Evolutionary conservation across 768 basidiomycete genomes (phyloP).

Genomic region (Lactifluus piperatus): DNA sequence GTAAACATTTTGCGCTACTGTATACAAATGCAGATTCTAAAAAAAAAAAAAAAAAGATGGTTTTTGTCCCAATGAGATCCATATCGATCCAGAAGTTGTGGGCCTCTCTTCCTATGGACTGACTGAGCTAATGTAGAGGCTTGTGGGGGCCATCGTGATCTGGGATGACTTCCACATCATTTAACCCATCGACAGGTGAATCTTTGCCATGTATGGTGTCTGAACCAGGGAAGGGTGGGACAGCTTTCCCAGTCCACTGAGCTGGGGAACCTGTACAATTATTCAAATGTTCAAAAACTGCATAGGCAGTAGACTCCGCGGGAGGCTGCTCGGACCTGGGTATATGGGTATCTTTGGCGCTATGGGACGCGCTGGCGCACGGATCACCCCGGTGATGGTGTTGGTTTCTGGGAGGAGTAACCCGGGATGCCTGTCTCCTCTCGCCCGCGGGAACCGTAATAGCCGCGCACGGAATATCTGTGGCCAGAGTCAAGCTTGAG

Average conservation of each 20-base stretch:
- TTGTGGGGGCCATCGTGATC: slow-evolving; percentile 65
- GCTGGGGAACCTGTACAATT: slow-evolving; percentile 45
- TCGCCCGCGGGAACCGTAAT: too few relatives aligned
- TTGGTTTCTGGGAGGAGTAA: too few relatives aligned
- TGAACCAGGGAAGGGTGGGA: slow-evolving; percentile 51
- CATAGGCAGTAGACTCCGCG: neutral
- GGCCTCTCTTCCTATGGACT: slow-evolving; percentile 23
- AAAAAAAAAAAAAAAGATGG: too few relatives aligned
- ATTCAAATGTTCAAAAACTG: neutral
- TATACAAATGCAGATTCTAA: too few relatives aligned
- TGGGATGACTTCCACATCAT: slow-evolving; percentile 39
- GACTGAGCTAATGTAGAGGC: slow-evolving; percentile 45
- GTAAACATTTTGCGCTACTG: too few relatives aligned
- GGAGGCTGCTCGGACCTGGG: slow-evolving; percentile 22
- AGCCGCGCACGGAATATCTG: too few relatives aligned
- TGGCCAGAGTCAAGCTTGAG: too few relatives aligned
- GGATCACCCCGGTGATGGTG: too few relatives aligned
- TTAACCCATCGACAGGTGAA: slow-evolving; percentile 29
- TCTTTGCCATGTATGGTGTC: slow-evolving; percentile 29
- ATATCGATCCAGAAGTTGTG: slow-evolving; percentile 64
- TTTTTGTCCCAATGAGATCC: slow-evolving; percentile 49
- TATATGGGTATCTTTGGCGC: slow-evolving; percentile 19
- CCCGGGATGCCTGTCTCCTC: too few relatives aligned
- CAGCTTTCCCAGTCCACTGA: slow-evolving; percentile 40
- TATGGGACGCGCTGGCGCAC: too few relatives aligned